Evolutionary conservation across 306 rosid genomes (phyloP), one percentile per base, ranked within the genome.

Genomic region (Ormosia semicastrata): DNA sequence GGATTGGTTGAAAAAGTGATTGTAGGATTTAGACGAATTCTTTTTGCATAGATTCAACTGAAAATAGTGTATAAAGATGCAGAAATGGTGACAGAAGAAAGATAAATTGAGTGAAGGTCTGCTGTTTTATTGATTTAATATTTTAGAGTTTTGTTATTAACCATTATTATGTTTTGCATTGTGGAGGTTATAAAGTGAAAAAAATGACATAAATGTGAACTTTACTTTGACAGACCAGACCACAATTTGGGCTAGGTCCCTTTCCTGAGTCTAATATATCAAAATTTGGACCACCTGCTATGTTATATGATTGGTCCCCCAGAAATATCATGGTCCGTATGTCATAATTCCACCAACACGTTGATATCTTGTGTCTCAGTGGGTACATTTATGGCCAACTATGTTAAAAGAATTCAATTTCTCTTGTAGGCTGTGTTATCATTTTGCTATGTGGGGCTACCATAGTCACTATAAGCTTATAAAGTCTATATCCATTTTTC

Each of bases 341-440:
- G 97, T 89, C 86, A 84, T 83, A 46, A 79, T 75, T 91, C 91
- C 89, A 85, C 93, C 89, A 91, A 90, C 97, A 92, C 77, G 41
- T 83, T 90, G 93, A 87, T 91, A 83, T 84, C 67, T 85, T 70
- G 53, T 90, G 98, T 90, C 97, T 88, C 83, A 54, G 87, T 87
- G 91, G 89, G 88, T 72, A 82, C 82, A 81, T 90, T 89, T 78
- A 85, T 87, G 88, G 83, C 89, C 93, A 87, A 82, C 92, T 88
- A 83, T 81, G 70, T 81, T 83, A 79, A 71, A 43, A 68, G 76
- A 88, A 79, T 83, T 75, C 75, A 82, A 47, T 78, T 77, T 70
- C 82, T 69, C 78, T 76, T 63, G 33, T 9, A 43, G 74, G 54
- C 71, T 82, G 30, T 76, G 66, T 53, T 73, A 52, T 56, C 80